Conservation (phyloP, 78 protist genomes). For the Anaeramoeba flamelloides region DNA sequence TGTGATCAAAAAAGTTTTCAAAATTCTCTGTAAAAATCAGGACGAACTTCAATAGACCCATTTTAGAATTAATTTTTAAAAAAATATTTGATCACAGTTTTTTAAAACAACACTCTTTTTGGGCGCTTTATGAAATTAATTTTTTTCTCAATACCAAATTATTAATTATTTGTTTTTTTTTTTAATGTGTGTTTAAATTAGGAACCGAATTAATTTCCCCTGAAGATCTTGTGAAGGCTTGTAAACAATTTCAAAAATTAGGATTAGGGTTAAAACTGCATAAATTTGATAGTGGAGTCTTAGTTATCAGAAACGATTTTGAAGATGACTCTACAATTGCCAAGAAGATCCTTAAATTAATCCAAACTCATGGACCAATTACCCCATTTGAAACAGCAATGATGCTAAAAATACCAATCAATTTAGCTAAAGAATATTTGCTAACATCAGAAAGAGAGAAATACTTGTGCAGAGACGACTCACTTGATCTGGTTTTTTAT, state of each 20-base stretch:
- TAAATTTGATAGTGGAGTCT: neutral
- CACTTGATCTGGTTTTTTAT: neutral
- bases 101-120: too few species aligned
- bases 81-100: too few species aligned
- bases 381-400: neutral
- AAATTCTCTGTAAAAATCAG: too few species aligned
- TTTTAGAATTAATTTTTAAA: too few species aligned
- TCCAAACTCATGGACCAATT: neutral
- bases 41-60: too few species aligned
- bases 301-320: neutral
- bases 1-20: too few species aligned
- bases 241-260: constrained; percentile 1
- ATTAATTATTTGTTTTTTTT: too few species aligned
- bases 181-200: too few species aligned
- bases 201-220: constrained; percentile 45
- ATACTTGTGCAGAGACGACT: neutral
- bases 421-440: neutral
- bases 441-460: neutral
- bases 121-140: too few species aligned
- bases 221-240: constrained; percentile 19
- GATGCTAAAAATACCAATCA: neutral
- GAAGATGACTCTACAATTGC: neutral
- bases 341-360: neutral
- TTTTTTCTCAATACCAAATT: too few species aligned
- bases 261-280: neutral